These are phyloP conservation scores for Ophiostoma montium DNA, from an alignment of 2,329 filamentous ascomycete genomes.

Conservation along the genomic window DNA sequence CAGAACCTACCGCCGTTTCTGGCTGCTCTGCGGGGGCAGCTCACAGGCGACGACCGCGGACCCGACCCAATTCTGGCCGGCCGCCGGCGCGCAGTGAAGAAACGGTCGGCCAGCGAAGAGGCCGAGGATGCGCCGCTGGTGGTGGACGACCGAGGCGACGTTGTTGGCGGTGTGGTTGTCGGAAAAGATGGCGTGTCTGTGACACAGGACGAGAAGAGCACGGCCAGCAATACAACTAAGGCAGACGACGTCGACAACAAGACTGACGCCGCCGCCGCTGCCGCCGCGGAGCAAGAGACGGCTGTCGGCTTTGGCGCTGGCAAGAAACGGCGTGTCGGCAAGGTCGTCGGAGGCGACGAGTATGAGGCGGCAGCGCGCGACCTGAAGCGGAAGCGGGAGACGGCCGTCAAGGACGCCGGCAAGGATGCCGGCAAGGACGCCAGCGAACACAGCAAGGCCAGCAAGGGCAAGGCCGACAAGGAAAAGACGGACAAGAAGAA, in stretches of 20 bases:
- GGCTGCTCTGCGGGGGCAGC: slow-evolving; percentile 38
- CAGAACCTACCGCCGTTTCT: slow-evolving; percentile 46
- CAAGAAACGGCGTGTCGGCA: not conserved
- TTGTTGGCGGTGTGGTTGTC: slow-evolving; percentile 28
- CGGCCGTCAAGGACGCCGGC: slow-evolving; percentile 13
- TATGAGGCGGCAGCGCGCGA: not conserved
- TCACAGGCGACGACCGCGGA: slow-evolving; percentile 30
- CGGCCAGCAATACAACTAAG: slow-evolving; percentile 12
- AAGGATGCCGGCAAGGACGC: slow-evolving; percentile 1
- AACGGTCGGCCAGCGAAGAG: slow-evolving; percentile 49
- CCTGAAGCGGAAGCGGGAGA: not conserved
- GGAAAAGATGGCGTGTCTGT: slow-evolving; percentile 29
- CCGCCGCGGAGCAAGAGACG: no score
- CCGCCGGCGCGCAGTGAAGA: slow-evolving; percentile 35
- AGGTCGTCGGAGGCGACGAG: slow-evolving; percentile 14
- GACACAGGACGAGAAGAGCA: slow-evolving; percentile 10
- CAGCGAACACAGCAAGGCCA: not conserved
- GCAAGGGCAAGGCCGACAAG: slow-evolving; percentile 8
- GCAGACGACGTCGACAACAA: slow-evolving; percentile 15
- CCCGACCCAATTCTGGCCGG: slow-evolving; percentile 38
- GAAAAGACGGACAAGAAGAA: slow-evolving; percentile 18
- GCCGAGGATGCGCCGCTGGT: slow-evolving; percentile 66
- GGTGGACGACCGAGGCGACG: slow-evolving; percentile 58
- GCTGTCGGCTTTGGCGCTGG: not conserved
- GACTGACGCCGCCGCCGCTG: slow-evolving; percentile 11